These are phyloP conservation scores for Ormosia semicastrata DNA, from an alignment of 306 rosid genomes.

Conservation along the genomic window DNA sequence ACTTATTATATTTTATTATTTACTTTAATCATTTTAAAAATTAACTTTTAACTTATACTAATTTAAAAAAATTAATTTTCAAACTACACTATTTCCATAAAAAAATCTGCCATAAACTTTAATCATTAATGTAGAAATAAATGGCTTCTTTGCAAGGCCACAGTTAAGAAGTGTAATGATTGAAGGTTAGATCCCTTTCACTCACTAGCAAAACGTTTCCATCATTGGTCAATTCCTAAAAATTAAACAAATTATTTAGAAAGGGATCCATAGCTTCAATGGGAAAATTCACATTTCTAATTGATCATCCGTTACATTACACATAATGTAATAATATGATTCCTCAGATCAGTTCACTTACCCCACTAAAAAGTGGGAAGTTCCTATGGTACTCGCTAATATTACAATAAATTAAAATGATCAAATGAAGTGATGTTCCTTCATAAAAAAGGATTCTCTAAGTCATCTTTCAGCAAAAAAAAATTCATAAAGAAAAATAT, in stretches of 20 bases:
- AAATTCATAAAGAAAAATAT: neutral
- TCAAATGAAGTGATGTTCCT: neutral
- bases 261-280: neutral
- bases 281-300: neutral
- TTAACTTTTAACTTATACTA: too few relatives aligned
- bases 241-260: neutral
- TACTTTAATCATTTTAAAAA: too few relatives aligned
- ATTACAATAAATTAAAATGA: neutral
- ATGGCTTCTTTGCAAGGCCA: constrained; percentile 21
- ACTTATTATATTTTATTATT: too few relatives aligned
- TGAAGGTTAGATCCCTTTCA: constrained; percentile 24
- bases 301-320: neutral
- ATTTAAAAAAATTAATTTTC: too few relatives aligned
- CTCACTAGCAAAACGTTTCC: constrained; percentile 27
- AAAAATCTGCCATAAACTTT: constrained; percentile 34
- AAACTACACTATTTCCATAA: too few relatives aligned
- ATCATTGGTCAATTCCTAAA: constrained; percentile 25
- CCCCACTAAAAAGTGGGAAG: constrained; percentile 25
- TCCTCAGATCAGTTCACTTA: neutral
- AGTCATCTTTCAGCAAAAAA: constrained; percentile 5
- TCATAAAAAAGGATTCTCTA: neutral
- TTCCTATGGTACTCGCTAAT: neutral
- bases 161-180: constrained; percentile 32
- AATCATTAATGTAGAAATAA: constrained; percentile 40
- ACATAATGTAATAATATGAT: neutral